Base-by-base conservation (phyloP, 345 rosid genomes). In the Physaria fendleri region DNA sequence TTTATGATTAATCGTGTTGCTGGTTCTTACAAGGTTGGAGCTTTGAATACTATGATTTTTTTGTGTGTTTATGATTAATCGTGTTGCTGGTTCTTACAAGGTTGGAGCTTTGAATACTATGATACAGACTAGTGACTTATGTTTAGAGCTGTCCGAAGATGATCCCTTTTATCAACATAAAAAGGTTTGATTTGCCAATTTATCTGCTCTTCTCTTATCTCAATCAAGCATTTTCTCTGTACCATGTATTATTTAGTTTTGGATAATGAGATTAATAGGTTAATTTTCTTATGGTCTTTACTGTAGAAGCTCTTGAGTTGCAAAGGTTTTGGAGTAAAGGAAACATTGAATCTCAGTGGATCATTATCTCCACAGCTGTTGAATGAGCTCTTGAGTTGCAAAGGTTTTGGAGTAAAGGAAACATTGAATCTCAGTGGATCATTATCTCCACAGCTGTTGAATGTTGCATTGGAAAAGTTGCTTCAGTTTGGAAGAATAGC, bases 401-500 rank as follows among this genome's bases (percentile, higher is more conserved):
- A 64, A 40, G 88, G 87, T 29, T 77, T 85, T 47, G 74, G 78
- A 7, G 64, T 70, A 51, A 77, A 75, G 72, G 79, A 83, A 62
- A 52, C 69, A 42, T 7, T 85, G 58, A 55, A 27, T 49, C 73
- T 82, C 17, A 33, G 50, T 35, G 66, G 71, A 51, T 41, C 75
- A 28, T 60, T 64, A 7, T 71, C 41, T 56, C 62, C 69, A 62
- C 77, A 83, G 32, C 80, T 74, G 41, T 40, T 76, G 37, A 47
- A 29, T 46, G 7, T 30, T 49, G 38, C 68, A 22, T 75, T 83
- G 58, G 77, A 77, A 39, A 74, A 66, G 56, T 65, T 85, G 76
- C 81, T 83, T 66, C 77, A 67, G 48, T 73, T 82, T 43, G 87
- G 75, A 59, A 77, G 97, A 80, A 80, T 90, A 24, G 73, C 64